phyloP scores from a whole-genome alignment of 345 rosid genomes.

The Capsella bursapastoris region DNA sequence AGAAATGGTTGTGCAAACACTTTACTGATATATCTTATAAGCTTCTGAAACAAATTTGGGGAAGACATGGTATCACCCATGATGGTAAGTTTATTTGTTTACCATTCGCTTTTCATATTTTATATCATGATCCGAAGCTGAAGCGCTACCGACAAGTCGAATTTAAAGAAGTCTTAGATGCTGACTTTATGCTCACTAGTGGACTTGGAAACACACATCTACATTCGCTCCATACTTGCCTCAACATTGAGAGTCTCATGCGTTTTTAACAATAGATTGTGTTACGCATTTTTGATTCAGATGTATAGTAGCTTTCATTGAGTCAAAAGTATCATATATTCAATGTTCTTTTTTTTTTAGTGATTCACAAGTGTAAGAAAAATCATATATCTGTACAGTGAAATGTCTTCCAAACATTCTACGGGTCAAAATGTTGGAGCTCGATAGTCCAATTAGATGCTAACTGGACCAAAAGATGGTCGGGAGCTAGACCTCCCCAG shows the following conservation, averaged over 20 bases:
- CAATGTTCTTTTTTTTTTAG: background rate
- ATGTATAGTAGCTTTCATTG: too few species aligned
- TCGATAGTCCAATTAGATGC: constrained; percentile 90
- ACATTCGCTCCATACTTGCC: background rate
- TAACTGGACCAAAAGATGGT: constrained; percentile 75
- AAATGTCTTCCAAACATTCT: constrained; percentile 19
- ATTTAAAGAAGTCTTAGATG: background rate
- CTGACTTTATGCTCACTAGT: background rate
- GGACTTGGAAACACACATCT: constrained; percentile 18
- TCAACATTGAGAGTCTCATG: constrained; percentile 3
- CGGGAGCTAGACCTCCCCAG: constrained; percentile 86
- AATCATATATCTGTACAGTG: constrained; percentile 37
- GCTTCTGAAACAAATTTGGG: too few species aligned
- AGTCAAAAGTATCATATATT: background rate
- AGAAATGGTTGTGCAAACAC: background rate
- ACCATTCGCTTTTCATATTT: background rate
- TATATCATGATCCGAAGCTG: background rate
- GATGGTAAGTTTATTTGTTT: constrained; percentile 13
- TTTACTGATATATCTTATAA: background rate
- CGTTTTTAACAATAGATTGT: background rate
- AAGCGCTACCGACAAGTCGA: background rate
- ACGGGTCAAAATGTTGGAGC: constrained; percentile 64
- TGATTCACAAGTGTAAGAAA: constrained; percentile 26
- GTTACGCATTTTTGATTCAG: too few species aligned
- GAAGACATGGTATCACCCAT: background rate